Evolutionary conservation across 768 basidiomycete genomes (phyloP), one percentile per base, ranked within the genome.

Genomic region (Asterophora lycoperdoides): DNA sequence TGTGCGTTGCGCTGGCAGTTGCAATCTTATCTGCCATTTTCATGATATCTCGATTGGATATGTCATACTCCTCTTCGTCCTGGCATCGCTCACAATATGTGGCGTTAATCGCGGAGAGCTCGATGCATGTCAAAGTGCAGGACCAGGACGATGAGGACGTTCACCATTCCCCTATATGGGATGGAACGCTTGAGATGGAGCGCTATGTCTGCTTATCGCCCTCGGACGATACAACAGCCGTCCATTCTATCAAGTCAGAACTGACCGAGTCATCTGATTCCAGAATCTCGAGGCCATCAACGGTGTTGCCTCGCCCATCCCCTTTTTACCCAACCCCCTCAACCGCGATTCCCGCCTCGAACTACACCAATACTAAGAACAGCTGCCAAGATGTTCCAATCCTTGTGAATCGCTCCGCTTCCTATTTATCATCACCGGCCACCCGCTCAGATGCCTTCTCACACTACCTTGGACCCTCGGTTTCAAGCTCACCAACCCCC

Each of bases 201-300:
- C 39, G n/a, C 17, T 33, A 19, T 17, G n/a, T 41, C 1, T 35
- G 36, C 8, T 40, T 46, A 2, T 41, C 13, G 26, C 44, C 15
- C 14, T 17, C 28, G 49, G 51, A 46, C 20, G 30, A 20, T 6
- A 28, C 50, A 3, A 34, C 19, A 35, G 36, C 48, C 44, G 34
- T 37, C 19, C 53, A 36, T 53, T 50, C 49, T 40, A 39, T 55
- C 8, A 56, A 77, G 58, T 62, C 68, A 65, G 67, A 72, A 68
- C 83, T 85, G 64, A 81, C 77, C 36, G 61, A 58, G 64, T 68
- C 67, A 59, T 64, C 65, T 65, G 69, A 70, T 76, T 75, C 66
- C 75, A 84, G 82, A 76, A 61, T 49, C 44, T 60, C 68, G 67
- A 74, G 79, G 80, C 74, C 67, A 65, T 72, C 68, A 53, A 59